These are phyloP conservation scores for Candida sphagnicola DNA, from an alignment of 805 yeast species.

Conservation along the genomic window DNA sequence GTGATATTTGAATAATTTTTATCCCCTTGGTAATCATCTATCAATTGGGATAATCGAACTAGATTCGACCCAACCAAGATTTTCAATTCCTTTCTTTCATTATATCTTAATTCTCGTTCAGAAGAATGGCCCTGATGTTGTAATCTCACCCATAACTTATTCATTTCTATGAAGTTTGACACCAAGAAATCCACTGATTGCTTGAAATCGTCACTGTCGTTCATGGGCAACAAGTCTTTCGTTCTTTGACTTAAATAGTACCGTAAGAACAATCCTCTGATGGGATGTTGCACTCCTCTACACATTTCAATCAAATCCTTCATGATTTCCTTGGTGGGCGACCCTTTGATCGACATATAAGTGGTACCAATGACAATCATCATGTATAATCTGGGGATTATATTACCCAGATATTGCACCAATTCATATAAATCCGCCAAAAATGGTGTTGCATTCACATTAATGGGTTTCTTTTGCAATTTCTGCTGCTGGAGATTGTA, in stretches of 20 bases:
- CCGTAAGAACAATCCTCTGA: conserved; percentile 84
- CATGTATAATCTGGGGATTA: conserved; percentile 85
- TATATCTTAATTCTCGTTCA: conserved; percentile 67
- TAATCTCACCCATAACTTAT: conserved; percentile 93
- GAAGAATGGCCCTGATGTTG: conserved; percentile 94
- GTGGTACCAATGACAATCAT: conserved; percentile 95
- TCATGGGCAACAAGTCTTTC: conserved; percentile 56
- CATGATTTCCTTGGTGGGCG: conserved; percentile 82
- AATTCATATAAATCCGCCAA: conserved; percentile 88
- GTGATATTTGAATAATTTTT: conserved; percentile 22
- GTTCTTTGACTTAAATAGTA: conserved; percentile 85
- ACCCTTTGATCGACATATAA: conserved; percentile 70
- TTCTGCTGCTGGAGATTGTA: conserved; percentile 60
- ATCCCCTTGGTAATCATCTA: conserved; percentile 55
- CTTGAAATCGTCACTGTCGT: conserved; percentile 38
- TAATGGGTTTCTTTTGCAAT: conserved; percentile 20
- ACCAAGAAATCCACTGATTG: conserved; percentile 77
- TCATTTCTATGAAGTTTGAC: conserved; percentile 93
- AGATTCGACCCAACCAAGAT: conserved; percentile 90
- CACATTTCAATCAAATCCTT: conserved; percentile 98
- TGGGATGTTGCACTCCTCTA: conserved; percentile 93
- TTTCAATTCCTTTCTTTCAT: conserved; percentile 84
- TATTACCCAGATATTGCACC: conserved; percentile 93
- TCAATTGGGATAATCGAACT: conserved; percentile 82
- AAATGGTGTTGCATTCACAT: conserved; percentile 24